Evolutionary conservation across 1,284 basidiomycete species (phyloP), one percentile per base, ranked within the genome.

Genomic region (Pseudozyma sp.): DNA sequence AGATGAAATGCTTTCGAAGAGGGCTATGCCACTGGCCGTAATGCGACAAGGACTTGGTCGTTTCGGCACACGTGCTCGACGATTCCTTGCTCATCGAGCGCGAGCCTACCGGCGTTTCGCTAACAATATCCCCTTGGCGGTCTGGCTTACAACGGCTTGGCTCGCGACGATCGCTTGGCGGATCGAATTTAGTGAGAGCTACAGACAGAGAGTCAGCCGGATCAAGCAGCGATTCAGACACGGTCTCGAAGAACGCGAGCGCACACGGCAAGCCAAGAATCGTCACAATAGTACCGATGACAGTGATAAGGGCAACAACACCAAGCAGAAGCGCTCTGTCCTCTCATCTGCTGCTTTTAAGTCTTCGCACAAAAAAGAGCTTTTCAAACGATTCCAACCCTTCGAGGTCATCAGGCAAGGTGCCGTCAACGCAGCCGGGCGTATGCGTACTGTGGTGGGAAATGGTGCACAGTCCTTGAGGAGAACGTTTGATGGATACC

Each of bases 351-450:
- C 11, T n/a, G 4, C 12, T 13, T 8, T 40, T 8, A 8, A 40
- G 12, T n/a, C 36, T n/a, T 19, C 36, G 21, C 19, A 39, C 21
- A 21, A 52, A 10, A 18, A 40, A 40, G 13, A 16, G 19, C 39
- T 52, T 13, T 13, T 19, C 10, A 52, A 52, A 19, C 38, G 51
- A 25, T 42, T 52, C 51, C n/a, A 52, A 13, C 51, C 51, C 9
- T 38, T 52, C 21, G 18, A 52, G 39, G 38, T 52, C 16, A 51
- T 35, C 34, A 36, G 16, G 31, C 49, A 19, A 25, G 4, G 43
- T 45, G 16, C 18, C 18, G 18, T 13, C 11, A 44, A 44, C 31
- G 42, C 25, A 18, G 52, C 52, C 9, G 40, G 34, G 14, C 52
- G 51, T 36, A 52, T 36, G 19, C 51, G 51, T 5, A 42, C 38